Conservation (phyloP, 2,329 filamentous ascomycete species). For the Botrytis cinerea region DNA sequence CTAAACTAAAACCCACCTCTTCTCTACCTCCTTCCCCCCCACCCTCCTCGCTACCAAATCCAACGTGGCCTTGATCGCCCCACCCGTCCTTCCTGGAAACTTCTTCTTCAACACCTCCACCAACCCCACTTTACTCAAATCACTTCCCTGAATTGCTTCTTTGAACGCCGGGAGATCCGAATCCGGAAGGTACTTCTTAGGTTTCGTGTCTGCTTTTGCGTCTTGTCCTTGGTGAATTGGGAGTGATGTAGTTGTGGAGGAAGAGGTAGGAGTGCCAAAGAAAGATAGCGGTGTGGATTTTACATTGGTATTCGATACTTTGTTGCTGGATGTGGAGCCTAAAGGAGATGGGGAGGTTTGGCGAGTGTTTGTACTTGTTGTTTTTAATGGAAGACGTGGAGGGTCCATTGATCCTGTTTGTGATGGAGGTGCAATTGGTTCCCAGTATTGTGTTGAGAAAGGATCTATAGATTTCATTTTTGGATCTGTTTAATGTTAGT, state of each 20-base stretch:
- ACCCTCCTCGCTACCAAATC: conserved; percentile 64
- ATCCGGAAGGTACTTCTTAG: conserved; percentile 35
- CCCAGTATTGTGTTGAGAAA: conserved; percentile 82
- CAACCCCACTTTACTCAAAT: conserved; percentile 73
- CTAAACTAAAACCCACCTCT: conserved; percentile 35
- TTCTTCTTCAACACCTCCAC: conserved; percentile 74
- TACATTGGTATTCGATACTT: not conserved
- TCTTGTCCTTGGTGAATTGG: not conserved
- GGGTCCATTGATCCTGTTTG: conserved; percentile 39
- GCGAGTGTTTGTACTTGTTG: conserved; percentile 35
- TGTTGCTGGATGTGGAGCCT: not conserved
- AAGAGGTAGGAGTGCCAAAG: not conserved
- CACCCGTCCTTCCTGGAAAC: conserved; percentile 70
- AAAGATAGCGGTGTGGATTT: not conserved
- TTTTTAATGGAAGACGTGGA: conserved; percentile 42
- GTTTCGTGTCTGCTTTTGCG: conserved; percentile 25
- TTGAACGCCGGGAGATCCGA: conserved; percentile 55
- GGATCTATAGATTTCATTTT: conserved; percentile 70
- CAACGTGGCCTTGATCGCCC: conserved; percentile 70
- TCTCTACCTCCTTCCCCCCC: conserved; percentile 50
- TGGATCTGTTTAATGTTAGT: conserved; percentile 36
- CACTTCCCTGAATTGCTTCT: conserved; percentile 65
- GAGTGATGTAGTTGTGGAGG: not conserved
- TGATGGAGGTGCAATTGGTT: conserved; percentile 22
- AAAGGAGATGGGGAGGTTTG: conserved; percentile 22